Evolutionary conservation across 441 rosid species (phyloP), one percentile per base, ranked within the genome.

Genomic region (Mallotus repandus): DNA sequence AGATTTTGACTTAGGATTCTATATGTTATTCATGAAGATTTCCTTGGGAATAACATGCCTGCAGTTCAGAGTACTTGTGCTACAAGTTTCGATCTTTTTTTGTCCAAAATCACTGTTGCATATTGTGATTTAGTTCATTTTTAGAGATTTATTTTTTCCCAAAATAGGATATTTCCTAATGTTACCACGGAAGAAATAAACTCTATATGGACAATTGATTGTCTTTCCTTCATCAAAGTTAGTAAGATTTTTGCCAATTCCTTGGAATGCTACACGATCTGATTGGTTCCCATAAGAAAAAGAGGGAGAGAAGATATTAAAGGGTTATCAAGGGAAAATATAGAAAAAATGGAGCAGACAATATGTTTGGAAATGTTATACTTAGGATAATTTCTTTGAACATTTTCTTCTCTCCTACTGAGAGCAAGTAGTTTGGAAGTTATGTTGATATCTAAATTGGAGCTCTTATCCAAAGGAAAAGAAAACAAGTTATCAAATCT

Each of bases 111-210:
- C 32, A 29, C 32, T 29, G 32, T 29, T 29, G 32, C 2, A 29
- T 29, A 29, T 29, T 29, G 32, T 29, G 32, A 29, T 29, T 29
- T 1, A 29, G 1, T 29, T 52, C 29, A 22, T 73, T 22, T 15
- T 48, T 64, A 19, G 59, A 46, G 38, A 46, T 59, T 19, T 70
- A 14, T 48, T 9, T 25, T 13, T 29, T 29, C 32, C 32, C 32
- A 29, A 57, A 69, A 69, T 21, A 22, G 58, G 74, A 71, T 70
- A 4, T 59, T 18, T 68, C 14, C 50, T 60, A 9, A 9, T 61
- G 66, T 62, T 29, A 35, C 38, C 50, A 61, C n/a, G 9, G 74
- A n/a, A 50, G 18, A 50, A 35, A 35, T 29, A 48, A 9, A 29
- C 12, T 2, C 10, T 21, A 11, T 2, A 29, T 25, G 15, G 32